phyloP scores from a whole-genome alignment of 2,329 filamentous ascomycete species.

The Sporothrix pallida region DNA sequence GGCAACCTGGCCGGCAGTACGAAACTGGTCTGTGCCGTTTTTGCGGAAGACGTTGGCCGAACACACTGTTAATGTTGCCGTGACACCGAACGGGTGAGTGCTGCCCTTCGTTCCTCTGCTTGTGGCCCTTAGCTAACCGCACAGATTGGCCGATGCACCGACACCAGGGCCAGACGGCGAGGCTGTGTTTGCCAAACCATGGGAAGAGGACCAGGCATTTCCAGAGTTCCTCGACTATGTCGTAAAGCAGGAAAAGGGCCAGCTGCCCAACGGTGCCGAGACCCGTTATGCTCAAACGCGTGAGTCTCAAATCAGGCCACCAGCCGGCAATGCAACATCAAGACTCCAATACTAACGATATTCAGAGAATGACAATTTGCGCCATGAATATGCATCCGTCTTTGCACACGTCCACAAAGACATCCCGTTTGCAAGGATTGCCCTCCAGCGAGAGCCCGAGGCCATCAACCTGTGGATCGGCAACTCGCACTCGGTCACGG shows the following conservation, averaged over 20 bases:
- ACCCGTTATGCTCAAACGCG: constrained; percentile 78
- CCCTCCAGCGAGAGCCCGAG: constrained; percentile 69
- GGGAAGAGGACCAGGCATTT: constrained; percentile 70
- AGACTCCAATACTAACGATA: not conserved
- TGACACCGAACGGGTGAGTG: constrained; percentile 69
- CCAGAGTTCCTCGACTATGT: constrained; percentile 66
- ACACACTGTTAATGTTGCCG: constrained; percentile 72
- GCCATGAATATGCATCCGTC: constrained; percentile 70
- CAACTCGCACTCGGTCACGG: constrained; percentile 70
- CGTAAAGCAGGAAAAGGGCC: constrained; percentile 58
- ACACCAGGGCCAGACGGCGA: constrained; percentile 47
- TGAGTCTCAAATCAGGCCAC: constrained; percentile 46
- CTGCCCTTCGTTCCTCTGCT: not conserved
- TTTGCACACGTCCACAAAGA: constrained; percentile 66
- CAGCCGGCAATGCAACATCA: not conserved
- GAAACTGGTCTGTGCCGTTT: constrained; percentile 66
- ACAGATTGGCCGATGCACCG: constrained; percentile 59
- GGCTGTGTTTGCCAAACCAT: constrained; percentile 71
- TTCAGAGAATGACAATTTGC: constrained; percentile 79
- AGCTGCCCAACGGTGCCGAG: constrained; percentile 47
- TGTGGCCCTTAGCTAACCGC: not conserved
- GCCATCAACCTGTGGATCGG: constrained; percentile 86
- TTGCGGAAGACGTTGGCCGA: constrained; percentile 61
- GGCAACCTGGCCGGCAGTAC: constrained; percentile 65
- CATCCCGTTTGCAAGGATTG: constrained; percentile 75